These are phyloP conservation scores for Ascochyta viciae-villosae DNA, from an alignment of 2,329 filamentous ascomycete species.

Conservation along the genomic window DNA sequence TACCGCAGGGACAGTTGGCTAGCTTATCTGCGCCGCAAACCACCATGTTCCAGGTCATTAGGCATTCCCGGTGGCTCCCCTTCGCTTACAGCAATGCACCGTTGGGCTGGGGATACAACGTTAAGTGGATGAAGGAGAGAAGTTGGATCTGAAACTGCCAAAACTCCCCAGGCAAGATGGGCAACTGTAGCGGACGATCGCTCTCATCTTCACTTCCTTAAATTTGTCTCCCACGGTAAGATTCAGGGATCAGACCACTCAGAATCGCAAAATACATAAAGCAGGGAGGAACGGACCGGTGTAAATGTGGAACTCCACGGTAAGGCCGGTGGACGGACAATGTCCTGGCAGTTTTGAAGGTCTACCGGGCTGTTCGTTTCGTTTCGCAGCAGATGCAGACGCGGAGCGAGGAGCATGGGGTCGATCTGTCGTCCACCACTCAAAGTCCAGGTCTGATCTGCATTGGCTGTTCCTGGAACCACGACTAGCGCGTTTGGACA, in stretches of 20 bases:
- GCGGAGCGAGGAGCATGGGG: constrained; percentile 23
- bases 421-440: constrained; percentile 27
- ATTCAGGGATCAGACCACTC: constrained; percentile 7
- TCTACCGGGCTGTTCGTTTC: constrained; percentile 20
- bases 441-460: constrained; percentile 25
- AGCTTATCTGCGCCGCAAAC: constrained; percentile 13
- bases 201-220: not conserved
- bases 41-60: constrained; percentile 15
- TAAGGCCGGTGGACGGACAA: constrained; percentile 1
- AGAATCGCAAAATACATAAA: constrained; percentile 1
- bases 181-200: constrained; percentile 11
- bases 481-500: constrained; percentile 6
- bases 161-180: constrained; percentile 1
- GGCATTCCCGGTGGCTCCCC: constrained; percentile 7
- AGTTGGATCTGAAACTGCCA: constrained; percentile 7
- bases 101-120: constrained; percentile 3
- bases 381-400: constrained; percentile 30
- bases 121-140: not conserved
- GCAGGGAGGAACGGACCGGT: not conserved
- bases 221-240: not conserved
- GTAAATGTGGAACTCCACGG: constrained; percentile 3
- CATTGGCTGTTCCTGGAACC: constrained; percentile 30
- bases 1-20: constrained; percentile 16
- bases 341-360: constrained; percentile 9
- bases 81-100: constrained; percentile 4